Evolutionary conservation across 2,329 filamentous ascomycete species (phyloP), one percentile per base, ranked within the genome.

Genomic region (Calonectria pseudoreteaudii): DNA sequence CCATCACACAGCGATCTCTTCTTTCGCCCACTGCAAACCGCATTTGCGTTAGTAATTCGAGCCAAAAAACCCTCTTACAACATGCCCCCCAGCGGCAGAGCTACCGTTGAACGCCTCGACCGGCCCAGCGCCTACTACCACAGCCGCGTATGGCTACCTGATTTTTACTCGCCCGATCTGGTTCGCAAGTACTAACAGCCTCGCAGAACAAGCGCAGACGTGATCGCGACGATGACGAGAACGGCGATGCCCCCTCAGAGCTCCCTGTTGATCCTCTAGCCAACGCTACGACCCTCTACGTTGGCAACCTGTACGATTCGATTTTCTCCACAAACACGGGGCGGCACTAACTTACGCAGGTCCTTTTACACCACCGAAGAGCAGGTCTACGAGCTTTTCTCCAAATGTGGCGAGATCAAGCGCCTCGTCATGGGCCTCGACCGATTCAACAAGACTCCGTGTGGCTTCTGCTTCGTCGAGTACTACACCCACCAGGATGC

Each of bases 311-410:
- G 91, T 97, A 88, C 70, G 82, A 47, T 78, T 74, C 34, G 67
- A 52, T 26, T 49, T 38, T 34, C 9, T 28, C 44, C 20, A n/a
- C 62, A 31, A 41, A 53, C 20, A 64, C 34, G 68, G 78, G 14
- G 75, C 70, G 71, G 38, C 75, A 75, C 70, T 75, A 75, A 70
- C 76, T 76, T 68, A 30, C 23, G 52, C 79, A 95, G 94, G 69
- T 98, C 96, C 50, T 98, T 98, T 87, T 98, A 98, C 89, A 99
- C 97, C 30, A 99, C 97, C 71, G 97, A 99, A 85, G 97, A 99
- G 87, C 97, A 99, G 84, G 98, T 99, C 74, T 96, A 98, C 85
- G 96, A 98, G 86, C 92, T 98, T 62, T 98, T 98, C 85, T 93
- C 94, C 73, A 98, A 98, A 89, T 96, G 95, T 85, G 97, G 97